These are phyloP conservation scores for Martensiomyces pterosporus DNA, from an alignment of 192 early-diverging fungal species.

Conservation along the genomic window DNA sequence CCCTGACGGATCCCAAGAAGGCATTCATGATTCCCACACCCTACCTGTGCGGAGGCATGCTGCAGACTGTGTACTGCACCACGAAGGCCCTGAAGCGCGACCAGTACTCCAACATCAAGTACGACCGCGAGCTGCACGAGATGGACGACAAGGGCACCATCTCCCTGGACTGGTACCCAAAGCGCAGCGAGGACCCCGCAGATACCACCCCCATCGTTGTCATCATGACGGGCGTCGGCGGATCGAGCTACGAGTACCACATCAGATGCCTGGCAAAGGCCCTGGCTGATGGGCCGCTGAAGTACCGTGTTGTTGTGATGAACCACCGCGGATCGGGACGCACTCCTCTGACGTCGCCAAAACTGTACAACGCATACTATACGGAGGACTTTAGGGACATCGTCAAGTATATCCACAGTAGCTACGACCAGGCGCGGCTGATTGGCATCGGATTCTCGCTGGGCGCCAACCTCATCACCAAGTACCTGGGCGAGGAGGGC, in stretches of 20 bases:
- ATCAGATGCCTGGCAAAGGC: slow-evolving; percentile 58
- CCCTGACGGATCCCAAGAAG: slow-evolving; percentile 31
- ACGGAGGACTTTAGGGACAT: slow-evolving; percentile 59
- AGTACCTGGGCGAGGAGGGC: slow-evolving; percentile 73
- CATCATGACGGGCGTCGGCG: slow-evolving; percentile 77
- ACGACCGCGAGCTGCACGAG: slow-evolving; percentile 39
- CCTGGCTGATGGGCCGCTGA: slow-evolving; percentile 29
- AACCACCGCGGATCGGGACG: slow-evolving; percentile 43
- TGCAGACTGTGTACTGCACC: slow-evolving; percentile 55
- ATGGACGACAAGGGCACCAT: slow-evolving; percentile 72
- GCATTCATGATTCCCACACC: slow-evolving; percentile 58
- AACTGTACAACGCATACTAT: slow-evolving; percentile 74
- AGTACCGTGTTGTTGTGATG: slow-evolving; percentile 60
- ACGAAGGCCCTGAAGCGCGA: slow-evolving; percentile 40
- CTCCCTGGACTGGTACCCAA: slow-evolving; percentile 75
- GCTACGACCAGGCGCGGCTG: slow-evolving; percentile 55
- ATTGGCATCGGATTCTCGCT: slow-evolving; percentile 78
- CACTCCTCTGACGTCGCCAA: slow-evolving; percentile 46
- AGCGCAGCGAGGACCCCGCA: slow-evolving; percentile 21
- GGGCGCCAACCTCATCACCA: slow-evolving; percentile 80
- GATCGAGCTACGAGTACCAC: slow-evolving; percentile 79
- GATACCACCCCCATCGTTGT: slow-evolving; percentile 62
- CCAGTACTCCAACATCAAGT: not conserved
- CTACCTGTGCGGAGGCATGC: slow-evolving; percentile 63
- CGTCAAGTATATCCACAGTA: slow-evolving; percentile 19